Evolutionary conservation across 768 basidiomycete genomes (phyloP).

Genomic region (Serendipita vermifera): DNA sequence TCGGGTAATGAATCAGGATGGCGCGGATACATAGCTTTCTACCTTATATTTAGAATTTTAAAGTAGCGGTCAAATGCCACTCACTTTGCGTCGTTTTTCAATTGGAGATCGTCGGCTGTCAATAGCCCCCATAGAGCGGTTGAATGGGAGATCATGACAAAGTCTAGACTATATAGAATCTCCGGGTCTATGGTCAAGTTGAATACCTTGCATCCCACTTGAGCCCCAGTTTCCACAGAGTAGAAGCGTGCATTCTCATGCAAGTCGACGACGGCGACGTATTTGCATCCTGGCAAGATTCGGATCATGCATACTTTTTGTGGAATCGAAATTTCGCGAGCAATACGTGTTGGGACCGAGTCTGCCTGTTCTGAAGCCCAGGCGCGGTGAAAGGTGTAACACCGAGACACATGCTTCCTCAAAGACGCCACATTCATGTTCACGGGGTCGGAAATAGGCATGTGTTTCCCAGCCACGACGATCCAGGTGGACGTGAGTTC

Average conservation of each 20-base stretch:
- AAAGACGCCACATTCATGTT: too few species aligned
- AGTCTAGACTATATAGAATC: constrained; percentile 6
- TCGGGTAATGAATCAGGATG: background rate
- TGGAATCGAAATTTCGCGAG: background rate
- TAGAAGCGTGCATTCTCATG: background rate
- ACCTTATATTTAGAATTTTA: background rate
- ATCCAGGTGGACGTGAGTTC: too few species aligned
- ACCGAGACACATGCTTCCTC: too few species aligned
- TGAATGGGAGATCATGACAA: constrained; percentile 1
- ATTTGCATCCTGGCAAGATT: background rate
- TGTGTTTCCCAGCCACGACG: too few species aligned
- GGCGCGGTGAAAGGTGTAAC: constrained; percentile 1
- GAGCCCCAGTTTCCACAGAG: background rate
- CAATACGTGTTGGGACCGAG: background rate
- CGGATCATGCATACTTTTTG: background rate
- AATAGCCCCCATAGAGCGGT: background rate
- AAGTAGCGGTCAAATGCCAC: background rate
- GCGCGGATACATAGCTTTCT: background rate
- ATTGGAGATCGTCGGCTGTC: constrained; percentile 5
- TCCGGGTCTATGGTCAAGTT: background rate
- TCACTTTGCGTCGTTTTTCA: background rate
- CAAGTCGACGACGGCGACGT: background rate
- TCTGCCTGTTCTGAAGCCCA: background rate
- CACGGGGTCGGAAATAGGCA: too few species aligned
- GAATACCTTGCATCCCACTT: background rate